Evolutionary conservation across 257 asterid genomes (phyloP).

Genomic region (Parsonsia alboflavescens): DNA sequence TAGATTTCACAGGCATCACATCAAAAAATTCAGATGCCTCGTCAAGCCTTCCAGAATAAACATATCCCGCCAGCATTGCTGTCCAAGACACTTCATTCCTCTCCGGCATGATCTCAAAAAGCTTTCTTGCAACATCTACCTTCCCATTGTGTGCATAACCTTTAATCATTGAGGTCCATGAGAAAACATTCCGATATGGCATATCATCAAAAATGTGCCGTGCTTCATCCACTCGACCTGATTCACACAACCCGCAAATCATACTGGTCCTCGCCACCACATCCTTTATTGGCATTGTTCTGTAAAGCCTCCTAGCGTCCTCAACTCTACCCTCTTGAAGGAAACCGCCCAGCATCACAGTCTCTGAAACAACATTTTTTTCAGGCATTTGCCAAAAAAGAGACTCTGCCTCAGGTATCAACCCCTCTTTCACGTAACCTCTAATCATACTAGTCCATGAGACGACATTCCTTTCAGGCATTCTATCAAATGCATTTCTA

Average conservation of each 20-base stretch:
- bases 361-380: slow-evolving; percentile 70
- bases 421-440: slow-evolving; percentile 57
- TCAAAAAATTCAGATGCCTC: slow-evolving; percentile 59
- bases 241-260: slow-evolving; percentile 66
- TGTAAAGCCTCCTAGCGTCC: slow-evolving; percentile 50
- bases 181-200: slow-evolving; percentile 49
- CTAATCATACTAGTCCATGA: slow-evolving; percentile 72
- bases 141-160: slow-evolving; percentile 61
- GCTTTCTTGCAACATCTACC: slow-evolving; percentile 66
- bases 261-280: slow-evolving; percentile 57
- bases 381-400: slow-evolving; percentile 70
- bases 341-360: slow-evolving; percentile 72
- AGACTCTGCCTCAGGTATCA: slow-evolving; percentile 49
- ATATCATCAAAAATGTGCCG: slow-evolving; percentile 57
- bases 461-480: slow-evolving; percentile 60
- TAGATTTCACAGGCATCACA: slow-evolving; percentile 47
- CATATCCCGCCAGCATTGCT: slow-evolving; percentile 60
- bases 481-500: slow-evolving; percentile 45
- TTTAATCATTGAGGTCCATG: slow-evolving; percentile 71
- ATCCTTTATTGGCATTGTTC: slow-evolving; percentile 61
- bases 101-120: slow-evolving; percentile 82
- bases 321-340: slow-evolving; percentile 42
- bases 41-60: slow-evolving; percentile 49
- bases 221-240: slow-evolving; percentile 57
- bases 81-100: slow-evolving; percentile 79